phyloP scores from a whole-genome alignment of 139 green algal genomes.

The Pleodorina starrii region DNA sequence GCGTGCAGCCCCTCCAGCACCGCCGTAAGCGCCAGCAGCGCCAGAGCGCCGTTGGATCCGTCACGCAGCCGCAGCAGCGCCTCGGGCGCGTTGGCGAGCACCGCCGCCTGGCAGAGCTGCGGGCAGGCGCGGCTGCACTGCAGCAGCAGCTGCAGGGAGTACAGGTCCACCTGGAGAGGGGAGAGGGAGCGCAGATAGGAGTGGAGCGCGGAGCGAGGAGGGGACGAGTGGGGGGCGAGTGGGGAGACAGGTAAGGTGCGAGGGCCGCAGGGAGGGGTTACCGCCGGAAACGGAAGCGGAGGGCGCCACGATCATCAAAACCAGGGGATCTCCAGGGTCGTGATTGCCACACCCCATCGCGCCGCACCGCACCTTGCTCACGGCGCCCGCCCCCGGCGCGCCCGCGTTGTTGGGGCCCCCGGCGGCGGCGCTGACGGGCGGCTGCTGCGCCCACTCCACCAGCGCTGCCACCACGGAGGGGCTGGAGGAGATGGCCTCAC shows the following conservation, averaged over 20 bases:
- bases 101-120: slow-evolving; percentile 64
- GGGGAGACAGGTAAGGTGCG: too few relatives aligned
- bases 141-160: slow-evolving; percentile 62
- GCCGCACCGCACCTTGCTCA: slow-evolving; percentile 24
- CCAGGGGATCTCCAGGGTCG: too few relatives aligned
- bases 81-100: slow-evolving; percentile 47
- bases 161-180: slow-evolving; percentile 39
- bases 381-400: background rate
- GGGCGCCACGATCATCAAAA: too few relatives aligned
- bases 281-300: too few relatives aligned
- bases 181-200: too few relatives aligned
- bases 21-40: slow-evolving; percentile 68
- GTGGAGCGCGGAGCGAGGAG: too few relatives aligned
- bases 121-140: slow-evolving; percentile 56
- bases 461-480: slow-evolving; percentile 33
- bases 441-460: slow-evolving; percentile 51
- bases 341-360: too few relatives aligned
- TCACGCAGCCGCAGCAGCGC: slow-evolving; percentile 58
- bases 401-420: too few relatives aligned
- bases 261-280: too few relatives aligned
- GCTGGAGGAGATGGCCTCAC: slow-evolving; percentile 55
- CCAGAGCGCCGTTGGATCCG: slow-evolving; percentile 45
- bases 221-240: too few relatives aligned
- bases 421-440: background rate
- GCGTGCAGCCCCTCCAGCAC: slow-evolving; percentile 55